Conservation (phyloP, 1,139 yeast genomes). For the Chernovozyma sophiae-reginae region DNA sequence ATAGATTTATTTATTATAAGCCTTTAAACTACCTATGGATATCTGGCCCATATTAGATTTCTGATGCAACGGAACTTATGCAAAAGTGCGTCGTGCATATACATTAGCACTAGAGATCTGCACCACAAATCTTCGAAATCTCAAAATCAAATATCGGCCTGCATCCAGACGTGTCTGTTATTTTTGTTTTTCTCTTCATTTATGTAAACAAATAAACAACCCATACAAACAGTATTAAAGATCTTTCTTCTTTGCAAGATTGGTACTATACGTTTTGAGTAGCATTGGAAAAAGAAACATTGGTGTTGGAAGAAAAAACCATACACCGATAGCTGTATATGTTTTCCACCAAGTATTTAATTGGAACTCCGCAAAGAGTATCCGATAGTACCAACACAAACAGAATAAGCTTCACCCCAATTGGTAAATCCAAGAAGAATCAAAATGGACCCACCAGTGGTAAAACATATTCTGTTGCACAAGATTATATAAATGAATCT, state of each 20-base stretch:
- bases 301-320: no score
- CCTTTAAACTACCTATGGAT: no score
- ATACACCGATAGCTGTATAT: no score
- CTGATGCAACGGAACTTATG: no score
- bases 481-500: background rate
- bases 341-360: constrained; percentile 17
- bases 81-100: no score
- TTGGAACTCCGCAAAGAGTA: constrained; percentile 25
- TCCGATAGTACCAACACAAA: constrained; percentile 3
- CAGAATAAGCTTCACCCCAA: constrained; percentile 40
- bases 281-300: no score
- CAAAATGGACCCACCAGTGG: background rate
- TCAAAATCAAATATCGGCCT: background rate
- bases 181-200: background rate
- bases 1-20: no score
- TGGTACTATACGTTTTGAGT: no score
- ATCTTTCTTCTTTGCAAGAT: background rate
- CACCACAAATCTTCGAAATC: no score
- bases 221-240: background rate
- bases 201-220: background rate
- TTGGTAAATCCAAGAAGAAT: constrained; percentile 22
- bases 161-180: constrained; percentile 1
- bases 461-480: background rate
- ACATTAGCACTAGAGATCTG: no score
- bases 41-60: no score